A percentile compares a stretch with the other conserved stretches of the same genome.
Evolutionary conservation across 202 grass and related monocot genomes (phyloP).

Genomic region (Zizania palustris): DNA sequence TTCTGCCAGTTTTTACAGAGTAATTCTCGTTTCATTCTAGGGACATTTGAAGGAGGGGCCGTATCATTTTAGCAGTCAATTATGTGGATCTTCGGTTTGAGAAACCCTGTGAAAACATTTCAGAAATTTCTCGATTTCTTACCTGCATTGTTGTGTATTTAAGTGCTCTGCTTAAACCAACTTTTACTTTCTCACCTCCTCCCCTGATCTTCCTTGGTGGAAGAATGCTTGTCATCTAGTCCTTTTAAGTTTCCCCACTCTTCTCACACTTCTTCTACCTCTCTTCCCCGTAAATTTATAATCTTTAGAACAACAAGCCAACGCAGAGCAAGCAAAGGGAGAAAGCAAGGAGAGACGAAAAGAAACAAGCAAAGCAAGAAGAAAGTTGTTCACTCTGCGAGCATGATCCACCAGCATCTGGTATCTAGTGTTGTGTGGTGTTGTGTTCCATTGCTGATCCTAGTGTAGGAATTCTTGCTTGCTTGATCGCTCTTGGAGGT

Average conservation of each 20-base stretch:
- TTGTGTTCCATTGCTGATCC: too few relatives aligned
- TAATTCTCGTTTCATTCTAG: neutral
- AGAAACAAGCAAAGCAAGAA: neutral
- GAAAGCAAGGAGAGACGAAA: too few relatives aligned
- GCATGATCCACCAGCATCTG: too few relatives aligned
- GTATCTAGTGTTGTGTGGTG: too few relatives aligned
- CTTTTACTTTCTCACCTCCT: too few relatives aligned
- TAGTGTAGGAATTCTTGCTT: slow-evolving; percentile 28
- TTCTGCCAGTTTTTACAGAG: slow-evolving; percentile 15
- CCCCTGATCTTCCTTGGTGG: slow-evolving; percentile 35
- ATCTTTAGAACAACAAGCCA: slow-evolving; percentile 32
- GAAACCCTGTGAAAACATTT: neutral
- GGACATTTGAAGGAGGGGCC: neutral
- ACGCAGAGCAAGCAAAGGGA: slow-evolving; percentile 43
- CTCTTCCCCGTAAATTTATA: slow-evolving; percentile 34
- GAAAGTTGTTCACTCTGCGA: neutral
- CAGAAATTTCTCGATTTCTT: neutral
- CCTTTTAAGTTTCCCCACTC: slow-evolving; percentile 53
- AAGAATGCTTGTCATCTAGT: slow-evolving; percentile 88
- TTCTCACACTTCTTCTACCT: slow-evolving; percentile 43
- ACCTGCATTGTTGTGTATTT: slow-evolving; percentile 34
- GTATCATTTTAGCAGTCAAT: slow-evolving; percentile 10
- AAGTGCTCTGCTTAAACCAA: too few relatives aligned
- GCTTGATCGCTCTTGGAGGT: slow-evolving; percentile 1
- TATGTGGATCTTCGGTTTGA: slow-evolving; percentile 30